Base-by-base conservation (phyloP, 768 basidiomycete genomes). In the Pulveroboletus sp. region DNA sequence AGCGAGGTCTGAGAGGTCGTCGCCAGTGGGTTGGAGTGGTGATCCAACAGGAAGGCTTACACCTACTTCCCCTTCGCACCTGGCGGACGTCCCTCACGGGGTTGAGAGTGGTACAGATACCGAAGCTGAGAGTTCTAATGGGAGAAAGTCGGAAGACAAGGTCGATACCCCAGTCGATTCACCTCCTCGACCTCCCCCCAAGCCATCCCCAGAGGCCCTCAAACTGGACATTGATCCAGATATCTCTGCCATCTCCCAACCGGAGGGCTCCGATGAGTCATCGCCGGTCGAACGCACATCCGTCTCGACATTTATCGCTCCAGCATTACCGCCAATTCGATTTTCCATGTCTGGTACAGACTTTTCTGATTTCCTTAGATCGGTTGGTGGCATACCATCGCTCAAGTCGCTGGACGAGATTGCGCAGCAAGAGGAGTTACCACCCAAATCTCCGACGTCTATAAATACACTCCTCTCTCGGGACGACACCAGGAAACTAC, bases 291-390 rank as follows among this genome's bases (percentile, higher is more conserved):
- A 88, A 62, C 78, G 76, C 38, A 81, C 78, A 10, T 83, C 85
- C 8, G 79, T 78, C 58, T 74, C 86, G 6, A 90, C 90, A 17
- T 87, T 86, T 64, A 89, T 91, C 43, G 87, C 89, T 0, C 92
- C 93, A 35, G 88, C 90, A 3, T 73, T 93, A 27, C 92, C 92
- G 3, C 90, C 90, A 0, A 93, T 95, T 60, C 82, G 89, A n/a
- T 86, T 95, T 66, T 94, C 93, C 14, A 77, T 95, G 71, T 86
- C 82, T 51, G 79, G 83, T 40, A 73, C 81, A 0, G 93, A 95
- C 64, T 93, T 97, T 61, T 81, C 83, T 0, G 86, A 87, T 51
- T 67, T 89, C 15, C 75, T 89, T 44, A 80, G 69, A 57, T 78
- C 80, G 30, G 79, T 82, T 6, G 79, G 77, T 33, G 78, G 77